These are phyloP conservation scores for Naganishia randhawae DNA, from an alignment of 768 basidiomycete genomes.

Conservation along the genomic window DNA sequence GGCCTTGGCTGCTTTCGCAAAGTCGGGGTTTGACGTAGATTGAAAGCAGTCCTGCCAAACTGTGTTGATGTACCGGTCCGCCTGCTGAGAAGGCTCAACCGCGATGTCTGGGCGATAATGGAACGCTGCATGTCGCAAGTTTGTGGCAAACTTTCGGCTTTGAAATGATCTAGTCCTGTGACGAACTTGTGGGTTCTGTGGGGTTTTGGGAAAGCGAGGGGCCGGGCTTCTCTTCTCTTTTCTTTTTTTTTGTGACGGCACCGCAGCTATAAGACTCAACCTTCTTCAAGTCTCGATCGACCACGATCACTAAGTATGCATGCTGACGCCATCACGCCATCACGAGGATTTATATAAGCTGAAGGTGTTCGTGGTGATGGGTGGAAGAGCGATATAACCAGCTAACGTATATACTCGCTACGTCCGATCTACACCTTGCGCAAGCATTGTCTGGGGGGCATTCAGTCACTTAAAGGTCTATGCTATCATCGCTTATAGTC, in stretches of 20 bases:
- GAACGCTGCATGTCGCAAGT: constrained; percentile 13
- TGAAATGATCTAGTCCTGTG: too few relatives aligned
- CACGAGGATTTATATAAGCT: too few relatives aligned
- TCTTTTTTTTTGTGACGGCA: too few relatives aligned
- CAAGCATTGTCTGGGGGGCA: too few relatives aligned
- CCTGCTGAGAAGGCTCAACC: background rate
- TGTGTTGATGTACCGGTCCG: background rate
- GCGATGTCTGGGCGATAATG: background rate
- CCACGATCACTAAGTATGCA: background rate
- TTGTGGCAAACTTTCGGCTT: too few relatives aligned
- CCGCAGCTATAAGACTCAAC: too few relatives aligned
- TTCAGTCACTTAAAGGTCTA: too few relatives aligned
- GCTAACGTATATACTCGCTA: background rate
- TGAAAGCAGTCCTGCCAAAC: background rate
- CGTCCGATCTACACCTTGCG: background rate
- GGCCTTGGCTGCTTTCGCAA: background rate
- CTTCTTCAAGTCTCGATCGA: too few relatives aligned
- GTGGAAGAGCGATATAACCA: too few relatives aligned
- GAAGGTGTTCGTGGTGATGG: too few relatives aligned
- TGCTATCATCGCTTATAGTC: background rate
- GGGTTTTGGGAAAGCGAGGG: background rate
- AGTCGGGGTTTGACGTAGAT: background rate
- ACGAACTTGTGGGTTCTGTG: background rate
- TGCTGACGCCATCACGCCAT: constrained; percentile 17
- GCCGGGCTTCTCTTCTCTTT: too few relatives aligned